phyloP scores from a whole-genome alignment of 2,329 filamentous ascomycete species.

The Phialophora macrospora region DNA sequence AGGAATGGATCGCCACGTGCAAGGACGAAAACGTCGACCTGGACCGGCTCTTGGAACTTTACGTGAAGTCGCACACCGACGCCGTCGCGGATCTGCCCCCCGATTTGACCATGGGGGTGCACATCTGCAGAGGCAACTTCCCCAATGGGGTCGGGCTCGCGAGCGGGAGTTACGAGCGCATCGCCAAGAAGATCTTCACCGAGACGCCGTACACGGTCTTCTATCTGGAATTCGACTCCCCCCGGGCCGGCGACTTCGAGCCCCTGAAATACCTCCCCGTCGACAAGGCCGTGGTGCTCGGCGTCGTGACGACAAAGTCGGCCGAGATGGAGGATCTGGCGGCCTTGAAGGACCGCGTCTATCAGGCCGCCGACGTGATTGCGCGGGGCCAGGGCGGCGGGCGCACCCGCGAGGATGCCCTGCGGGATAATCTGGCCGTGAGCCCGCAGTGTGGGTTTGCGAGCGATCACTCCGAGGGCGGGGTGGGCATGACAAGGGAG shows the following conservation, averaged over 20 bases:
- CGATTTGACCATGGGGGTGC: constrained; percentile 29
- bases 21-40: constrained; percentile 69
- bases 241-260: constrained; percentile 34
- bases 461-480: constrained; percentile 66
- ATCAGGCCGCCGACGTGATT: constrained; percentile 26
- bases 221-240: constrained; percentile 35
- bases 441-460: constrained; percentile 77
- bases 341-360: constrained; percentile 23
- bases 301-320: constrained; percentile 32
- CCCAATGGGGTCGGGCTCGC: constrained; percentile 26
- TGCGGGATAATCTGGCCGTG: constrained; percentile 62
- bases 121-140: constrained; percentile 35
- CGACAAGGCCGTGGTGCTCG: constrained; percentile 33
- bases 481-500: constrained; percentile 70
- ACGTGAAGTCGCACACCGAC: constrained; percentile 66
- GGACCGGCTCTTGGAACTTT: constrained; percentile 73
- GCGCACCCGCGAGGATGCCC: constrained; percentile 20
- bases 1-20: constrained; percentile 73
- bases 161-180: constrained; percentile 32
- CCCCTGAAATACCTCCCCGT: constrained; percentile 29
- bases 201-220: constrained; percentile 28
- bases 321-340: constrained; percentile 28
- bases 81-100: constrained; percentile 18
- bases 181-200: constrained; percentile 30
- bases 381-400: constrained; percentile 22